Evolutionary conservation across 129 eudicot genomes (phyloP).

Genomic region (Centaurea solstitialis): DNA sequence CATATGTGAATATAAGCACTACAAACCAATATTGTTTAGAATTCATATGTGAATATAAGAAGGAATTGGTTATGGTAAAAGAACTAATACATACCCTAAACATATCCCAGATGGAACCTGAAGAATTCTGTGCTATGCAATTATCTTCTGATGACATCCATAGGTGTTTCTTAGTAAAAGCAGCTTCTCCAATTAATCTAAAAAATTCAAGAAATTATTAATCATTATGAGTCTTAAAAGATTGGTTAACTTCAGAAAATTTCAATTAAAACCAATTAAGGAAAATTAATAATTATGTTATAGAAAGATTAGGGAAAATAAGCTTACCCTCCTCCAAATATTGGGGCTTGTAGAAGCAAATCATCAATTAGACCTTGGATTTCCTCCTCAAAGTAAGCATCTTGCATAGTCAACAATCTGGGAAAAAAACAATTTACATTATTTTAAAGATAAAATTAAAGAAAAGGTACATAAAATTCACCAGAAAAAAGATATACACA

Average conservation of each 20-base stretch:
- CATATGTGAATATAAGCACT: not conserved
- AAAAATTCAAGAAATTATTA: slow-evolving; percentile 3
- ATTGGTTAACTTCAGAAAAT: not conserved
- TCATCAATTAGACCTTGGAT: slow-evolving; percentile 50
- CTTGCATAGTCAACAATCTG: slow-evolving; percentile 82
- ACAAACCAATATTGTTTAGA: not conserved
- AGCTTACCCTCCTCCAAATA: slow-evolving; percentile 88
- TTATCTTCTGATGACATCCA: slow-evolving; percentile 67
- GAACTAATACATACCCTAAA: slow-evolving; percentile 48
- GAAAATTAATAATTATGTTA: not conserved
- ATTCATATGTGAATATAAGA: not conserved
- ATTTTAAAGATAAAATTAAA: not conserved
- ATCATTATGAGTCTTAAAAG: slow-evolving; percentile 5
- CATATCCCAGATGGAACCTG: slow-evolving; percentile 44
- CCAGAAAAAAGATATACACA: slow-evolving; percentile 5
- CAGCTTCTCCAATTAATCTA: slow-evolving; percentile 81
- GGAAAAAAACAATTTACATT: not conserved
- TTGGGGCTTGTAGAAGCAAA: slow-evolving; percentile 68
- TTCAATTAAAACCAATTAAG: slow-evolving; percentile 11
- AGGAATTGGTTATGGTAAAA: not conserved
- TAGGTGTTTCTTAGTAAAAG: slow-evolving; percentile 64
- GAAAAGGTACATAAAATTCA: slow-evolving; percentile 4
- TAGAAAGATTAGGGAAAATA: slow-evolving; percentile 3
- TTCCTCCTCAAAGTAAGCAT: slow-evolving; percentile 68
- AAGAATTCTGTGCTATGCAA: slow-evolving; percentile 33